A percentile compares a stretch with the other conserved stretches of the same genome.
Conservation (phyloP, 148 eudicot genomes). For the Nyssa sinensis region DNA sequence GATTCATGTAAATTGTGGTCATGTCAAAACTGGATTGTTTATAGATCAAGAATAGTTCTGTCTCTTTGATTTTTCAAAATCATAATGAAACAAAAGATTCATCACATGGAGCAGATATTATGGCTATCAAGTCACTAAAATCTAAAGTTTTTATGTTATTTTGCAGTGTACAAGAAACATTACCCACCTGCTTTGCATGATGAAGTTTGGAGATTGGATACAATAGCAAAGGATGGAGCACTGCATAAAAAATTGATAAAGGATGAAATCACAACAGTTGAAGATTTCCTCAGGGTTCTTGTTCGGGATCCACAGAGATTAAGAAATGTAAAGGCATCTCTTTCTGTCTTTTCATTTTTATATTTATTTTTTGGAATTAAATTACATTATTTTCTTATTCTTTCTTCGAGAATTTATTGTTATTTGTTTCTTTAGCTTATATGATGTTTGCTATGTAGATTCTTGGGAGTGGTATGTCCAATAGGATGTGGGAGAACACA, state of each 20-base stretch:
- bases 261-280: slow-evolving; percentile 30
- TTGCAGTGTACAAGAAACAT: slow-evolving; percentile 39
- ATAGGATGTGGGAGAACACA: slow-evolving; percentile 40
- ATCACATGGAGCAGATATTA: neutral
- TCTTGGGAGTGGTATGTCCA: slow-evolving; percentile 43
- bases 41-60: too few relatives aligned
- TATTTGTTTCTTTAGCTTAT: slow-evolving; percentile 5
- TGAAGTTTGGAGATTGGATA: slow-evolving; percentile 44
- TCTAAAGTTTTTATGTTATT: neutral
- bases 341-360: neutral
- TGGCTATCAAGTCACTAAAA: slow-evolving; percentile 4
- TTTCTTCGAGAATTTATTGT: neutral
- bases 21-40: too few relatives aligned
- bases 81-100: too few relatives aligned
- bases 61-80: too few relatives aligned
- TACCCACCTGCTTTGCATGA: slow-evolving; percentile 40
- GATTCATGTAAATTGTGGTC: too few relatives aligned
- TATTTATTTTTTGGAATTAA: neutral
- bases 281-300: slow-evolving; percentile 35
- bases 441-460: slow-evolving; percentile 14
- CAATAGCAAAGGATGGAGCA: slow-evolving; percentile 43
- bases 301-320: slow-evolving; percentile 34
- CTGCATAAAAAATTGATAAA: slow-evolving; percentile 34
- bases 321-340: slow-evolving; percentile 22
- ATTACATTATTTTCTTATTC: neutral